Evolutionary conservation across 2,329 filamentous ascomycete genomes (phyloP), one percentile per base, ranked within the genome.

Genomic region (Hymenoscyphus albidus): DNA sequence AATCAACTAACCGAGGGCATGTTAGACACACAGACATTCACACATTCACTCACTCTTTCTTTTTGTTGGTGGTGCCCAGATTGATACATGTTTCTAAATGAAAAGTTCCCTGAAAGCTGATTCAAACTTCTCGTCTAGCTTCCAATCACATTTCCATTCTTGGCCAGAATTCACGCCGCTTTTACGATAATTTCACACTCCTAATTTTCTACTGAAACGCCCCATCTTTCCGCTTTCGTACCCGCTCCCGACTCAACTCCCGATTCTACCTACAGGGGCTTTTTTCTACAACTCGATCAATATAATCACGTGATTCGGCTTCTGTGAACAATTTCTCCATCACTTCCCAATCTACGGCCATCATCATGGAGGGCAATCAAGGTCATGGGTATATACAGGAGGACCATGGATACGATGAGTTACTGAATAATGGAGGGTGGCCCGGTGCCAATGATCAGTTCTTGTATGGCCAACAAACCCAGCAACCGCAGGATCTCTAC

Each of bases 361-460:
- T 14, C 44, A 67, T 39, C 16, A 75, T 75, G 74, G 74, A 75
- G 39, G 69, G 65, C 16, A 69, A 72, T 62, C 69, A 69, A 66
- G 67, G 57, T 38, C 67, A 72, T 64, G 68, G 67, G 9, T 73
- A 69, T 62, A 65, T 74, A 32, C 66, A 66, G 4, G 71, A 71
- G 16, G 71, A 74, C 60, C 62, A 71, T 54, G 61, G 61, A 18
- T 73, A 70, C 56, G 71, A 75, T 67, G 72, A 74, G 38, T 38
- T 74, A 51, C 67, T 74, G 44, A 64, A 69, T 56, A 65, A 66
- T 65, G 31, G 63, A 18, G 65, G 60, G 10, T 75, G 73, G 73
- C 64, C 70, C 40, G 62, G 48, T 55, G 54, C 67, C 10, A 42
- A 59, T 3, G 69, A 71, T 40, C 70, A 72, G 59, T 72, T 69